Percentiles rank a stretch among this genome's conserved stretches.
Conservation (phyloP, 2,329 filamentous ascomycete genomes). For the Septoria petroselini region DNA sequence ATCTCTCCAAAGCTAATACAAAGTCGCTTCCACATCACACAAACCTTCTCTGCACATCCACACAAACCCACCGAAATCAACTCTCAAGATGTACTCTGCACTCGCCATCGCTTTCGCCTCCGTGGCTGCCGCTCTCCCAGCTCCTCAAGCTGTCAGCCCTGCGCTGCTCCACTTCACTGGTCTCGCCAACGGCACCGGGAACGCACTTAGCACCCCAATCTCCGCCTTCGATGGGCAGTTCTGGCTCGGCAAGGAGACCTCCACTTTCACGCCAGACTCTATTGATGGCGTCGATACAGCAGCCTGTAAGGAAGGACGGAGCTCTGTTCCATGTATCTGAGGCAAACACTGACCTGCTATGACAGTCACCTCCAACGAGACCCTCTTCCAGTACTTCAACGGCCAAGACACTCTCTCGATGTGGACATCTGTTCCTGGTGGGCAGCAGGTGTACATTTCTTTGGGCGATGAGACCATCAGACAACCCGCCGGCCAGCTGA, state of each 20-base stretch:
- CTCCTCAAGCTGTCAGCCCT: slow-evolving; percentile 15
- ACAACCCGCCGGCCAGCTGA: slow-evolving; percentile 27
- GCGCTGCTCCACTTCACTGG: slow-evolving; percentile 25
- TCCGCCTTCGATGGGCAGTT: too few species aligned
- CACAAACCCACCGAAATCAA: background rate
- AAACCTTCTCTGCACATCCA: background rate
- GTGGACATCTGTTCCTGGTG: slow-evolving; percentile 31
- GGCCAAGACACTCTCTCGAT: slow-evolving; percentile 25
- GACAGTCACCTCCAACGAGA: slow-evolving; percentile 13
- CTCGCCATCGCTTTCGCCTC: slow-evolving; percentile 24
- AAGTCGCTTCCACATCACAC: too few species aligned
- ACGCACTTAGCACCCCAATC: too few species aligned
- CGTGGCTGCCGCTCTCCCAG: slow-evolving; percentile 22
- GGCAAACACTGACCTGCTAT: too few species aligned
- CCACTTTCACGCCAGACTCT: slow-evolving; percentile 31
- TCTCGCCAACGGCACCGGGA: slow-evolving; percentile 25
- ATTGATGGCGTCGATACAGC: slow-evolving; percentile 3
- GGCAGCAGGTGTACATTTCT: slow-evolving; percentile 35
- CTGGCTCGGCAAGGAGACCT: slow-evolving; percentile 32
- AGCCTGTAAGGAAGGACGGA: background rate
- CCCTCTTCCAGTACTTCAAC: slow-evolving; percentile 29
- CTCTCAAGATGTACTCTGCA: slow-evolving; percentile 31
- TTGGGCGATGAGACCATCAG: slow-evolving; percentile 12
- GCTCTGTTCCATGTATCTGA: too few species aligned
- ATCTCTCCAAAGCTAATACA: background rate